Evolutionary conservation across 148 eudicot genomes (phyloP).

Genomic region (Silene conica): DNA sequence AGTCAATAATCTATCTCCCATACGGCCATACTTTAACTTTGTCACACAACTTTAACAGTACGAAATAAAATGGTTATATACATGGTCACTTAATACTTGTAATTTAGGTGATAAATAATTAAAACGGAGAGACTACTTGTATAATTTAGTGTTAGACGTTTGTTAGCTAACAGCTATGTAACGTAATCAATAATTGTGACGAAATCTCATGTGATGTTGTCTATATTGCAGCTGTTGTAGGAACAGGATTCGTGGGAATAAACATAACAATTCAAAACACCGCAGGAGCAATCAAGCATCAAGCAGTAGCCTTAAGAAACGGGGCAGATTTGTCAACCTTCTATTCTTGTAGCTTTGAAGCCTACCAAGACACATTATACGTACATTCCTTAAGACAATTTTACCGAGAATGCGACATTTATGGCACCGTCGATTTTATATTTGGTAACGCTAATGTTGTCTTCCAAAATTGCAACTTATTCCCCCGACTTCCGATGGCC

Average conservation of each 20-base stretch:
- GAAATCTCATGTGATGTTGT: no score
- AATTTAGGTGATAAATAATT: no score
- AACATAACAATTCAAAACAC: conserved; percentile 68
- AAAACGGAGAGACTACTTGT: no score
- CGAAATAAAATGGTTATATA: no score
- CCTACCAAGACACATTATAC: conserved; percentile 80
- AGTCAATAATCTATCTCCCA: no score
- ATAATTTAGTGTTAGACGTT: no score
- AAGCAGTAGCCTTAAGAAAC: conserved; percentile 74
- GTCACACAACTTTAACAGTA: no score
- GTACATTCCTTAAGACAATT: conserved; percentile 71
- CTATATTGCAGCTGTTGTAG: conserved; percentile 49
- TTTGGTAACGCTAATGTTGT: conserved; percentile 79
- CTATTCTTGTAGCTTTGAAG: conserved; percentile 79
- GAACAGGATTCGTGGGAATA: conserved; percentile 54
- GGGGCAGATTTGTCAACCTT: conserved; percentile 71
- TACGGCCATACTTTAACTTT: no score
- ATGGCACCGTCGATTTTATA: conserved; percentile 83
- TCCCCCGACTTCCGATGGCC: conserved; percentile 51
- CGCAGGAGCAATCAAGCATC: conserved; percentile 68
- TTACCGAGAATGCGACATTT: conserved; percentile 68
- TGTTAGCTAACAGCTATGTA: no score
- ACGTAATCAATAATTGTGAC: no score
- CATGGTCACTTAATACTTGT: no score
- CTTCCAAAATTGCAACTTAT: conserved; percentile 63